phyloP scores from a whole-genome alignment of 164 flowering plant species.

The Magnolia changhungtana region DNA sequence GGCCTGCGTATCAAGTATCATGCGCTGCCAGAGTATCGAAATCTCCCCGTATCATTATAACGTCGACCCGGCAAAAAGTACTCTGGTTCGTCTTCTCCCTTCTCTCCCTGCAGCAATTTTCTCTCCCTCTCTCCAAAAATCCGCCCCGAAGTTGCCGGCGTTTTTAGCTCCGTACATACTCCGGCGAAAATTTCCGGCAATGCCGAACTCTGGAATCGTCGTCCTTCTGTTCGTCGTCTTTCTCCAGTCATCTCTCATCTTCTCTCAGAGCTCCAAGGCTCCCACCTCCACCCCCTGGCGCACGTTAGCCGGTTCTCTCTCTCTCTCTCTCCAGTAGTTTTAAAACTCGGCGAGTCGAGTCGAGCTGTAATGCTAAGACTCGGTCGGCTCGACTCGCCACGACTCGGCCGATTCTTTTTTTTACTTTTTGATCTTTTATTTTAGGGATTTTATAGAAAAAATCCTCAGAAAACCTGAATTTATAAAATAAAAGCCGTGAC shows the following conservation, averaged over 20 bases:
- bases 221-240: not conserved
- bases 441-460: not conserved
- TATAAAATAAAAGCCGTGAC: not conserved
- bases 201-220: not conserved
- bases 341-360: not conserved
- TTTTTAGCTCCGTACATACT: too few species aligned
- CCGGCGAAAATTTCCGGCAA: not conserved
- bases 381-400: not conserved
- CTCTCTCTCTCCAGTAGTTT: not conserved
- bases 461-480: not conserved
- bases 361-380: not conserved
- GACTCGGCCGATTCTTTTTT: not conserved
- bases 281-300: not conserved
- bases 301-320: not conserved
- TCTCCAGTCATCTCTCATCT: not conserved
- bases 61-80: too few species aligned
- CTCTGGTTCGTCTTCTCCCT: too few species aligned
- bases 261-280: not conserved
- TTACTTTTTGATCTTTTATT: not conserved
- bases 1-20: too few species aligned
- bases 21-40: too few species aligned
- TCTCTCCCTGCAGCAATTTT: too few species aligned
- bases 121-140: too few species aligned
- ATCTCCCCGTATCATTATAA: too few species aligned
- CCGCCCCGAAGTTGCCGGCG: too few species aligned